Base-by-base conservation (phyloP, 2,329 filamentous ascomycete genomes). In the Parafenestella ontariensis region DNA sequence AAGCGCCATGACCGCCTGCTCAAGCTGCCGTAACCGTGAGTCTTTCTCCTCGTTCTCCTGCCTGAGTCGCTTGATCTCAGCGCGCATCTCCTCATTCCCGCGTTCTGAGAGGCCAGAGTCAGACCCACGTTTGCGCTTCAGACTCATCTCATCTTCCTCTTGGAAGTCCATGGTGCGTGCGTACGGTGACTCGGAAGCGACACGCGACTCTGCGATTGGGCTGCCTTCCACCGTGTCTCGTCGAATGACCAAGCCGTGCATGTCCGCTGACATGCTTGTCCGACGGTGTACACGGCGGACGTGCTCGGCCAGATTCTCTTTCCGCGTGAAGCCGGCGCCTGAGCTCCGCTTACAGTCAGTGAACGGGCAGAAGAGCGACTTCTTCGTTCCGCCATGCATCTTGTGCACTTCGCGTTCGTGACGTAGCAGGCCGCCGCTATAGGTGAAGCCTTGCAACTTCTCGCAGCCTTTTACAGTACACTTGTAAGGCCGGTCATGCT, bases 241-340 rank as follows among this genome's bases (percentile, higher is more conserved):
- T 28, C 69, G 64, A 46, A 73, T 69, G 34, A 74, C 60, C 28
- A 73, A 47, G 52, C 67, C 65, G 47, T 73, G 68, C 54, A 74
- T 61, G 56, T 75, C 72, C 6, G 66, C 69, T 46, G 70, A 73
- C 63, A 68, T 72, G 54, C 73, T 76, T 20, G 72, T 71, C 44
- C 72, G 59, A 20, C 75, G 72, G 73, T 98, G 94, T n/a, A 96
- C 91, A 23, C 94, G 88, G 18, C 94, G 89, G 17, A 97, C 81
- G 76, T 98, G 94, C 77, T 98, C 94, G 71, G 94, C 92, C 3
- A 97, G 82, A 68, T 98, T 98, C 77, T 98, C 94, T 70, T 93
- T 90, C 45, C 94, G 87, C 8, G 93, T 96, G 75, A 98, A 98
- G 20, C 92, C 92, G 68, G 92, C 91, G 58, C 92, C 93, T 0